A percentile compares a stretch with the other conserved stretches of the same genome.
Conservation (phyloP, 2,329 filamentous ascomycete species). For the Raffaelea deltoideospora region DNA sequence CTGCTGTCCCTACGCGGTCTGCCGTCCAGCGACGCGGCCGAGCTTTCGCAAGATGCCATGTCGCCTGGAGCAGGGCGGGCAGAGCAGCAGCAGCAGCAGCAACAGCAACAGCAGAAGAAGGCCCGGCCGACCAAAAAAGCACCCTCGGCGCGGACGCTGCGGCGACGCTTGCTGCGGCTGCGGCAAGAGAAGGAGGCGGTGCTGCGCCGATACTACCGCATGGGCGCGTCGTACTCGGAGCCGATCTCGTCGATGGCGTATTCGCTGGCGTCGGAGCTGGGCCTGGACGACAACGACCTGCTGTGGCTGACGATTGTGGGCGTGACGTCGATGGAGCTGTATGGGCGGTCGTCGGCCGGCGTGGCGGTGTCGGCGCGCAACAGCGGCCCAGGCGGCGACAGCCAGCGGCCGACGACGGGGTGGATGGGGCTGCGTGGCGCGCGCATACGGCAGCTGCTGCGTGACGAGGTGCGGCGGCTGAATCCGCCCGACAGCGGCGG, state of each 20-base stretch:
- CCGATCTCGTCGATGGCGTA: conserved; percentile 92
- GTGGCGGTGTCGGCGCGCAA: conserved; percentile 45
- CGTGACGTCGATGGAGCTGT: conserved; percentile 84
- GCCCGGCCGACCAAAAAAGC: conserved; percentile 11
- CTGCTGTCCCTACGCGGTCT: conserved; percentile 39
- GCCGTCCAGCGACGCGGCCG: conserved; percentile 32
- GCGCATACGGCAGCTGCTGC: conserved; percentile 67
- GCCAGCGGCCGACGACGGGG: conserved; percentile 41
- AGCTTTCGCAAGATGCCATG: conserved; percentile 42
- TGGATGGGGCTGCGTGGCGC: conserved; percentile 75
- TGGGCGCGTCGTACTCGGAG: conserved; percentile 84
- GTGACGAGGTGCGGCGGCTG: conserved; percentile 84
- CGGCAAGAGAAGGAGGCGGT: conserved; percentile 63
- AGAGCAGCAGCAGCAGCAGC: conserved; percentile 40
- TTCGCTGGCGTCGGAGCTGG: conserved; percentile 83
- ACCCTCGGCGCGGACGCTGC: conserved; percentile 56
- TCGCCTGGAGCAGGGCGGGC: too few species aligned
- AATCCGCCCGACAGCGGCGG: conserved; percentile 56
- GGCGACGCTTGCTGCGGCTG: conserved; percentile 58
- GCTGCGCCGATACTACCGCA: conserved; percentile 68
- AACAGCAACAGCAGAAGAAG: conserved; percentile 14
- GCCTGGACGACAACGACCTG: conserved; percentile 90
- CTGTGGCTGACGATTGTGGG: conserved; percentile 93
- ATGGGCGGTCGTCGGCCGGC: conserved; percentile 71
- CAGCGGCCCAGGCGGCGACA: conserved; percentile 33